Evolutionary conservation across 164 flowering plant genomes (phyloP), one percentile per base, ranked within the genome.

Genomic region (Buxus sempervirens): DNA sequence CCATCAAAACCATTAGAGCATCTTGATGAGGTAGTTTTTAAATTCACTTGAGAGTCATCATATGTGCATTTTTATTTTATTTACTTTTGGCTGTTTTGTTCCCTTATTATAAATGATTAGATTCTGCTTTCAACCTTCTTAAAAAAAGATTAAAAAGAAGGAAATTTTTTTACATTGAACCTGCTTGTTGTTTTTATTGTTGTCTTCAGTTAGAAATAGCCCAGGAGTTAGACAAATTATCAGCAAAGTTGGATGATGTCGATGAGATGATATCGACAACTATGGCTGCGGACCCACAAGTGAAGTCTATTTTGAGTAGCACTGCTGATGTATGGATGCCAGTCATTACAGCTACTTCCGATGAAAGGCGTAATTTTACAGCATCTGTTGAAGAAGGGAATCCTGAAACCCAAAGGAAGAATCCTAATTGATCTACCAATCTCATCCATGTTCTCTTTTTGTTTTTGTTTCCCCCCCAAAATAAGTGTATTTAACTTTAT

Each of bases 301-400:
- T 94, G 62, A 77, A 81, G 62, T 76, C 91, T 23, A 87, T 90
- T 21, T 65, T 91, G 72, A 87, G 94, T 72, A 79, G 83, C 53
- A 90, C 95, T 0, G 88, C 98, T 45, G 88, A 90, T 73, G 75
- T 93, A 9, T 93, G 98, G 97, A 84, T 94, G 94, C 98, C 98
- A 0, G 93, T 94, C 58, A 90, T 91, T 49, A 91, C 97, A 24
- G 95, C 98, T 60, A 83, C 79, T 57, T 81, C 96, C 45, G 95
- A 88, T 60, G 91, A 87, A 72, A 72, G 95, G 66, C 87, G 86
- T 10, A 84, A 83, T 60, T 88, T 93, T 66, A 71, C 76, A 0
- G 73, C 83, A 4, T 62, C 82, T 8, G 23, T 72, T 21, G 80
- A 66, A 60, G 88, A 81, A 36, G 82, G 76, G 14, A 59, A 23